These are phyloP conservation scores for Fraxinus paxiana DNA, from an alignment of 305 asterid genomes.

Conservation along the genomic window DNA sequence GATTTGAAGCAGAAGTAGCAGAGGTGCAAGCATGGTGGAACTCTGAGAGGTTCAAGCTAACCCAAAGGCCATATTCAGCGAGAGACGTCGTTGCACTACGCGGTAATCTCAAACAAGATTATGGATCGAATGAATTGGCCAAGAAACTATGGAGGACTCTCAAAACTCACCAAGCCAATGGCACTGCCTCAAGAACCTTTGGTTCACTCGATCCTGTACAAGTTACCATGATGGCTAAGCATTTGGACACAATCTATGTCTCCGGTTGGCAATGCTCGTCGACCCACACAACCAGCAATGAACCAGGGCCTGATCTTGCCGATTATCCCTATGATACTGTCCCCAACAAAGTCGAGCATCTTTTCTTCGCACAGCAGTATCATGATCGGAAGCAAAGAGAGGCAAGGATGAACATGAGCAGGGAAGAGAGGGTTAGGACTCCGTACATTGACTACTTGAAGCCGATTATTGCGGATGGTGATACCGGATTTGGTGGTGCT, in stretches of 20 bases:
- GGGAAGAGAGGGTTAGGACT: conserved; percentile 73
- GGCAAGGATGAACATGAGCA: conserved; percentile 75
- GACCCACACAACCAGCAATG: conserved; percentile 83
- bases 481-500: conserved; percentile 96
- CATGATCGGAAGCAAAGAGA: conserved; percentile 90
- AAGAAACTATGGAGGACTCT: conserved; percentile 92
- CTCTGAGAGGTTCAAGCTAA: conserved; percentile 79
- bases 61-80: conserved; percentile 88
- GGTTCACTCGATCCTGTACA: conserved; percentile 97
- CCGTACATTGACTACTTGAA: conserved; percentile 73
- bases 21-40: conserved; percentile 97
- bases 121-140: conserved; percentile 77
- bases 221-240: conserved; percentile 96
- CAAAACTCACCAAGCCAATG: conserved; percentile 75
- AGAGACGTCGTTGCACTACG: conserved; percentile 84
- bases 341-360: conserved; percentile 90
- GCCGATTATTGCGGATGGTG: conserved; percentile 96
- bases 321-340: conserved; percentile 96
- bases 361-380: conserved; percentile 86
- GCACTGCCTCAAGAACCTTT: conserved; percentile 87
- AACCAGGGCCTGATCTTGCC: conserved; percentile 98
- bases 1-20: conserved; percentile 81
- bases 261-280: conserved; percentile 99
- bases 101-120: conserved; percentile 65
- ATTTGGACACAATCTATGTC: conserved; percentile 79